Evolutionary conservation across 495 filamentous ascomycete genomes (phyloP).

Genomic region (Choiromyces venosus): DNA sequence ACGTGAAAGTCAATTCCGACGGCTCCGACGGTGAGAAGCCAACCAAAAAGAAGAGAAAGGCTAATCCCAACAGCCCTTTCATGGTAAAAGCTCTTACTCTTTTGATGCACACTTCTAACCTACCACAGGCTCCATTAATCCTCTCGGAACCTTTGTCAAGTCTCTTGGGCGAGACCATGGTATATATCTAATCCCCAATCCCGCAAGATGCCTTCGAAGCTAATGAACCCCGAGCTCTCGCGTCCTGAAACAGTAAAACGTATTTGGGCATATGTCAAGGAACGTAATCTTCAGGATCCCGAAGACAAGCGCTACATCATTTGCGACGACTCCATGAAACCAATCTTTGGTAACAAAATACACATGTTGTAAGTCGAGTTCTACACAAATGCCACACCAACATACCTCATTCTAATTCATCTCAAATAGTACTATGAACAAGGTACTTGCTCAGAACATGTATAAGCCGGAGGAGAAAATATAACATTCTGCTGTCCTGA

Average conservation of each 20-base stretch:
- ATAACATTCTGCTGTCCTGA: neutral
- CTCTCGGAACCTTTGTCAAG: constrained; percentile 62
- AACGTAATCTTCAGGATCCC: constrained; percentile 79
- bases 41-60: constrained; percentile 58
- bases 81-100: constrained; percentile 47
- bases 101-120: neutral
- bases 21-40: constrained; percentile 51
- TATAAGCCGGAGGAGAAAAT: constrained; percentile 59
- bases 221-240: constrained; percentile 56
- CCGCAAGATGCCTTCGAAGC: neutral
- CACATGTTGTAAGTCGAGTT: constrained; percentile 68
- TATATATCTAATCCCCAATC: constrained; percentile 34
- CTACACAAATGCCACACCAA: no score
- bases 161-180: constrained; percentile 51
- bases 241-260: constrained; percentile 92
- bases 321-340: constrained; percentile 84
- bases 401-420: neutral
- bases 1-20: constrained; percentile 74
- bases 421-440: constrained; percentile 43
- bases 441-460: constrained; percentile 63
- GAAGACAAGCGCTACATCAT: constrained; percentile 82
- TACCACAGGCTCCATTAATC: constrained; percentile 44
- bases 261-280: constrained; percentile 90
- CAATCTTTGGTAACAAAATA: constrained; percentile 76
- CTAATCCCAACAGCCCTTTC: constrained; percentile 62